Evolutionary conservation across 768 basidiomycete species (phyloP), one percentile per base, ranked within the genome.

Genomic region (Naematelia encephala): DNA sequence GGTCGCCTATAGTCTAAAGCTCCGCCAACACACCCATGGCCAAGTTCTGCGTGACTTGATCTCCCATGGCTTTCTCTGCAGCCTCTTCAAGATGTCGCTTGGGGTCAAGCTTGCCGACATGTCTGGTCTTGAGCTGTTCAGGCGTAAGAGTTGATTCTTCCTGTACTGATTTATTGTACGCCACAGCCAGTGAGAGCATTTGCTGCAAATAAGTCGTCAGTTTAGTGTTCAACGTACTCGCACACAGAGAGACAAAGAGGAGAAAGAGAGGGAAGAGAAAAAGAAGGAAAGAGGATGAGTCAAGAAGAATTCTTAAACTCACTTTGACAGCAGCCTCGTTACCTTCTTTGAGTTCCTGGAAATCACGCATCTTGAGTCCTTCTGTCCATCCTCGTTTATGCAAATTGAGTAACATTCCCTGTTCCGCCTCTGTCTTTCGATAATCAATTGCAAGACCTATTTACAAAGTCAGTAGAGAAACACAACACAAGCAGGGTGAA

Each of bases 321-420:
- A 93, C 94, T 85, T 96, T 92, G 81, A 99, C 91, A 27, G 89
- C 87, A 71, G 86, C 87, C 80, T 98, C 92, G 70, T 98, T 98
- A 27, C 80, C 80, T 77, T 89, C 85, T 73, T 92, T 91, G 78
- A 93, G 90, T 54, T 83, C 78, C 57, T 88, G 84, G 79, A 97
- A 98, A 79, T 98, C 92, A 43, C 86, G 83, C 72, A 99, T 78
- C 75, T 89, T 90, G 65, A 99, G 80, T 0, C 94, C 96, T 77
- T 98, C 93, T 1, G 96, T 98, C 96, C 96, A 99, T 74, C 96
- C 94, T 70, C 91, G 83, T 79, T 98, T 98, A 81, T 99, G 96
- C 69, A 99, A 80, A 77, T 98, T 99, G 88, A 98, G 91, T 66
- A 99, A 79, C 96, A 99, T 99, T 16, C 88, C 85, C 76, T 99